A percentile compares a stretch with the other conserved stretches of the same genome.
Evolutionary conservation across 768 basidiomycete genomes (phyloP).

Genomic region (Collybia sordida): DNA sequence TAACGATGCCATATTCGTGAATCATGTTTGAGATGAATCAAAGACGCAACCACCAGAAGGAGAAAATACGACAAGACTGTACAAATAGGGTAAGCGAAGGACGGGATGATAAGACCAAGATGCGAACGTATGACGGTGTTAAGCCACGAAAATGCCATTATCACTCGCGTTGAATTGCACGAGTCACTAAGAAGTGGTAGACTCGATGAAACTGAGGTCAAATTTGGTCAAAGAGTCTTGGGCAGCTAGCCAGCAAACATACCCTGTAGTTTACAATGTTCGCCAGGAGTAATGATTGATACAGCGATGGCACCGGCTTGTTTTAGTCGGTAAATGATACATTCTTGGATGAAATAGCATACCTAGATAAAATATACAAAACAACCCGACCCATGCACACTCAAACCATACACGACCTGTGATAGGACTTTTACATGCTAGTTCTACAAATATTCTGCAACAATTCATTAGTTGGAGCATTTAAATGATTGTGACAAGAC

Average conservation of each 20-base stretch:
- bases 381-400: slow-evolving; percentile 56
- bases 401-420: slow-evolving; percentile 74
- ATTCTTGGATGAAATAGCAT: slow-evolving; percentile 17
- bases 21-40: slow-evolving; percentile 43
- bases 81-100: neutral
- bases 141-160: slow-evolving; percentile 53
- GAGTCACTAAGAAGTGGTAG: slow-evolving; percentile 10
- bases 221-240: too few species aligned
- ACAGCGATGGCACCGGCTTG: slow-evolving; percentile 55
- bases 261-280: slow-evolving; percentile 34
- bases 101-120: neutral
- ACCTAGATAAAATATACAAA: slow-evolving; percentile 65
- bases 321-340: neutral
- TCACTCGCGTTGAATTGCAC: slow-evolving; percentile 55
- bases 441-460: slow-evolving; percentile 58
- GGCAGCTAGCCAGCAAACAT: slow-evolving; percentile 7
- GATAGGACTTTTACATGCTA: slow-evolving; percentile 48
- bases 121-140: slow-evolving; percentile 37
- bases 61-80: slow-evolving; percentile 61
- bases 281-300: slow-evolving; percentile 34
- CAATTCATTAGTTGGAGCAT: slow-evolving; percentile 1
- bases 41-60: slow-evolving; percentile 42
- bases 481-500: slow-evolving; percentile 4
- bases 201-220: too few species aligned
- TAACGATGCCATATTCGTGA: slow-evolving; percentile 50